These are phyloP conservation scores for Aulographum hederae DNA, from an alignment of 2,329 filamentous ascomycete species.

Conservation along the genomic window DNA sequence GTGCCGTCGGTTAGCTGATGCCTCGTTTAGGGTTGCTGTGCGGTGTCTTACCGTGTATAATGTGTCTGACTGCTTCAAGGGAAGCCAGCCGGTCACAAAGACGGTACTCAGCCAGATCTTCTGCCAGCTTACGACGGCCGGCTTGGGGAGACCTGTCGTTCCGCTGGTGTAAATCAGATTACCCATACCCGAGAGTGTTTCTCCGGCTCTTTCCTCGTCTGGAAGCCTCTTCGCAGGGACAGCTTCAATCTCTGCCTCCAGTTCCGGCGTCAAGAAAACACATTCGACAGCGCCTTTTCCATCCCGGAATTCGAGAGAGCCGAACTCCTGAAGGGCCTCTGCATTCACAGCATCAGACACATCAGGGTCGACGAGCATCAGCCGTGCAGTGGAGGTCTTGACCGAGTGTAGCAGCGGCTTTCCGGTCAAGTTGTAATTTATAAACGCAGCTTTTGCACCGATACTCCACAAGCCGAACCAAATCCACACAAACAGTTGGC, in stretches of 20 bases:
- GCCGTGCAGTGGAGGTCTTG: slow-evolving; percentile 42
- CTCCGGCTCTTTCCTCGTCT: slow-evolving; percentile 4
- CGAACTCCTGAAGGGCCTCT: slow-evolving; percentile 25
- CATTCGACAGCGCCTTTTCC: slow-evolving; percentile 34
- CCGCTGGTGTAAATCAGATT: slow-evolving; percentile 73
- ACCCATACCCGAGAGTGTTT: slow-evolving; percentile 33
- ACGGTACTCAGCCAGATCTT: slow-evolving; percentile 34
- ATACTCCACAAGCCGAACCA: slow-evolving; percentile 67
- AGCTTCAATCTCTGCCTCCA: slow-evolving; percentile 1
- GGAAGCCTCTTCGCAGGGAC: slow-evolving; percentile 1
- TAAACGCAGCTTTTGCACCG: slow-evolving; percentile 66
- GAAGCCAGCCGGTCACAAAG: slow-evolving; percentile 35
- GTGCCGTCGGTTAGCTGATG: no score
- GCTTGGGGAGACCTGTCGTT: slow-evolving; percentile 48
- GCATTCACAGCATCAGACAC: slow-evolving; percentile 37
- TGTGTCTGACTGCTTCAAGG: slow-evolving; percentile 42
- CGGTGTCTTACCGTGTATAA: slow-evolving; percentile 49
- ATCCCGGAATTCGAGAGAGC: slow-evolving; percentile 19
- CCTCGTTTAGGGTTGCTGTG: no score
- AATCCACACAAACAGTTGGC: slow-evolving; percentile 57
- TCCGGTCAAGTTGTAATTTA: slow-evolving; percentile 70
- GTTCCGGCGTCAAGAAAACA: slow-evolving; percentile 34
- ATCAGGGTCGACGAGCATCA: slow-evolving; percentile 51
- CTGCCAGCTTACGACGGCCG: slow-evolving; percentile 5
- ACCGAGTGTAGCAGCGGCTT: slow-evolving; percentile 59